Conservation (phyloP, 768 basidiomycete genomes). For the Collybiopsis luxurians region DNA sequence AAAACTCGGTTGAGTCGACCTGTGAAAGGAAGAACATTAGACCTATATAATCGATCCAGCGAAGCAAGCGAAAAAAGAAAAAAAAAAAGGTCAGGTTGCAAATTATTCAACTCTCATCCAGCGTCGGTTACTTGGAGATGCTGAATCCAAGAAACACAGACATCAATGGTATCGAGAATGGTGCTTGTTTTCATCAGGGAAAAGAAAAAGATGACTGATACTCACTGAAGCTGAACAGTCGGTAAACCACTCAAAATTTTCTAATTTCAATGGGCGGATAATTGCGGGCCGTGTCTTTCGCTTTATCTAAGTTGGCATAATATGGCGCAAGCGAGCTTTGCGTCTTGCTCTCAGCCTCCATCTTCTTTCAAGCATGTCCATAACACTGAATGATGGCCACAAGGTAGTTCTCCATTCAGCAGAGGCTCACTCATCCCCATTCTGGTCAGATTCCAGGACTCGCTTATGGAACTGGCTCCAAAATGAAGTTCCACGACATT, state of each 20-base stretch:
- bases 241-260: too few relatives aligned
- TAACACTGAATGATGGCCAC: conserved; percentile 40
- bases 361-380: conserved; percentile 28
- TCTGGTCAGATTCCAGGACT: conserved; percentile 53
- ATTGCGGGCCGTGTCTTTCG: too few relatives aligned
- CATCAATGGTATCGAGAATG: neutral
- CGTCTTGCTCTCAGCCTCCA: neutral
- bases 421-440: too few relatives aligned
- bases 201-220: neutral
- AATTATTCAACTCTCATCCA: conserved; percentile 6
- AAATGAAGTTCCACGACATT: conserved; percentile 41
- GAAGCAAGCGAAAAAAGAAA: neutral
- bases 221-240: too few relatives aligned
- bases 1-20: too few relatives aligned
- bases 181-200: conserved; percentile 1
- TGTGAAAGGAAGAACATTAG: neutral
- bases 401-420: conserved; percentile 22
- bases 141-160: neutral
- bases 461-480: conserved; percentile 57
- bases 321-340: neutral
- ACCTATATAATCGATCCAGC: neutral
- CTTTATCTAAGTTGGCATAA: neutral
- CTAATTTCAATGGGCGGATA: too few relatives aligned
- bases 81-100: conserved; percentile 1
- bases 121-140: neutral